Conservation (phyloP, 2,329 filamentous ascomycete species). For the Diaporthe sp. region DNA sequence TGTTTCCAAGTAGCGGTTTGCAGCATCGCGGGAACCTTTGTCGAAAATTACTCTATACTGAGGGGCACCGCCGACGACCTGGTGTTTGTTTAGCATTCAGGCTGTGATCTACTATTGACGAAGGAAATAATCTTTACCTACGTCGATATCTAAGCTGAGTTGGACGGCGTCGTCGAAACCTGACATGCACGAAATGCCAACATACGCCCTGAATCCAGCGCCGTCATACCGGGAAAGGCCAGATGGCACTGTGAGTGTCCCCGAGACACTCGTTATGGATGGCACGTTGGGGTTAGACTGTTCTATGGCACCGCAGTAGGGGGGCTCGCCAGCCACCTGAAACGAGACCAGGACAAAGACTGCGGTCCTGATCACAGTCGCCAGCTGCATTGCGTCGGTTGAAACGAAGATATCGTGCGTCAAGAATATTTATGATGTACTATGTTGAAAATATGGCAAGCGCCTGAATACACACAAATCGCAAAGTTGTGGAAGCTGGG, state of each 20-base stretch:
- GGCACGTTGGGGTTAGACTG: not conserved
- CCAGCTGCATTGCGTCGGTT: not conserved
- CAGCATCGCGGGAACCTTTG: not conserved
- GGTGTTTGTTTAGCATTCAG: not conserved
- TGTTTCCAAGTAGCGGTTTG: not conserved
- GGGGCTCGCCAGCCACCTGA: not conserved
- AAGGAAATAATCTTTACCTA: not conserved
- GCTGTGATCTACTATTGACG: not conserved
- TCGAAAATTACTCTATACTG: not conserved
- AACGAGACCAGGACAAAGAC: not conserved
- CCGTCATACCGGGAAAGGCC: not conserved
- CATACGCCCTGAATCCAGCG: not conserved
- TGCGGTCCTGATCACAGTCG: not conserved
- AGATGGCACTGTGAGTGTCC: not conserved
- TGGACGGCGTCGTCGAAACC: not conserved
- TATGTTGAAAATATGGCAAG: not conserved
- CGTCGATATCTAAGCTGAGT: not conserved
- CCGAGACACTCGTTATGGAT: not conserved
- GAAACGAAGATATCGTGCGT: no score
- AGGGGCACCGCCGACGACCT: not conserved
- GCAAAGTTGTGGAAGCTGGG: not conserved
- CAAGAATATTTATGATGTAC: no score
- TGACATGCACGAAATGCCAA: not conserved
- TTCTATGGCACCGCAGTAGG: not conserved
- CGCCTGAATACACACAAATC: not conserved